Evolutionary conservation across 768 basidiomycete species (phyloP).

Genomic region (Mycena leptocephala): DNA sequence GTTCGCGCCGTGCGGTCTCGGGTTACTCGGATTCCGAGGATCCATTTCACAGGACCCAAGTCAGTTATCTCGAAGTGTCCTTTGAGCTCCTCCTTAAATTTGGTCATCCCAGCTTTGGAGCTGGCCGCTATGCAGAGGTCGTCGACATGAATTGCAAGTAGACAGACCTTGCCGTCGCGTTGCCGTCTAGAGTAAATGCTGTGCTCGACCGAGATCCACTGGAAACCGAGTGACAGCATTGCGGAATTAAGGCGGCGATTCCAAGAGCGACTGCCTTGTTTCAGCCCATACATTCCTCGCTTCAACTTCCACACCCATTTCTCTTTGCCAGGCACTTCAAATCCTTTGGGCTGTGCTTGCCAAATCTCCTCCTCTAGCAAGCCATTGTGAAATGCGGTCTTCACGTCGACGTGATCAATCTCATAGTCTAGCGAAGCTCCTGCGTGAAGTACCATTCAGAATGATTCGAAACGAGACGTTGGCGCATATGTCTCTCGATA

Average conservation of each 20-base stretch:
- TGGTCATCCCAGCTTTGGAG: background rate
- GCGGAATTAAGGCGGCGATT: slow-evolving; percentile 31
- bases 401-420: slow-evolving; percentile 6
- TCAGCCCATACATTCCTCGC: slow-evolving; percentile 14
- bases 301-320: slow-evolving; percentile 16
- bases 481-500: slow-evolving; percentile 8
- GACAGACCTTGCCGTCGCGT: background rate
- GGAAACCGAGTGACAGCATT: slow-evolving; percentile 29
- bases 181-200: slow-evolving; percentile 37
- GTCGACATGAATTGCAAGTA: slow-evolving; percentile 43
- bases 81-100: slow-evolving; percentile 19
- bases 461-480: background rate
- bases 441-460: slow-evolving; percentile 25
- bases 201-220: slow-evolving; percentile 29
- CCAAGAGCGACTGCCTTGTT: slow-evolving; percentile 30
- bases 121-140: slow-evolving; percentile 39
- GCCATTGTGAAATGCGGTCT: slow-evolving; percentile 7
- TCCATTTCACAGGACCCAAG: slow-evolving; percentile 39
- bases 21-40: slow-evolving; percentile 44
- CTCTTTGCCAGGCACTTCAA: slow-evolving; percentile 12
- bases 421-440: background rate
- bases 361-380: slow-evolving; percentile 11
- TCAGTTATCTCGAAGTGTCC: slow-evolving; percentile 37
- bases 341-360: slow-evolving; percentile 1
- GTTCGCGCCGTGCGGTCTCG: background rate